A percentile compares a stretch with the other conserved stretches of the same genome.
These are phyloP conservation scores for Collariella sp. DNA, from an alignment of 495 filamentous ascomycete species.

Conservation along the genomic window DNA sequence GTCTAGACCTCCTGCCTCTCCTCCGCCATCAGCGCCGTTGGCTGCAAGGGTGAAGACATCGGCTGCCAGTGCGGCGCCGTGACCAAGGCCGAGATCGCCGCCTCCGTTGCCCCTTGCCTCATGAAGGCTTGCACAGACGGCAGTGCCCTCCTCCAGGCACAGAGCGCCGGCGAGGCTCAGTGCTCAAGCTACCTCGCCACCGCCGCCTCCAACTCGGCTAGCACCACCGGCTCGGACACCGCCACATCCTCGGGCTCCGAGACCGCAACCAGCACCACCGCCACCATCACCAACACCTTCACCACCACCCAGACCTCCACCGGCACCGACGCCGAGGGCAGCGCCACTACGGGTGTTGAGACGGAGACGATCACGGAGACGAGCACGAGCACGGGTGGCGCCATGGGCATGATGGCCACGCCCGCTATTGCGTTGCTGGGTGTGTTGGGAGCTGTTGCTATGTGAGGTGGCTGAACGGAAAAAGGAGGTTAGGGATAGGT, in stretches of 20 bases:
- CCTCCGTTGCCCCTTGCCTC: constrained; percentile 19
- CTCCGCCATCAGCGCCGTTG: constrained; percentile 21
- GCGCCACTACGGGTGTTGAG: neutral
- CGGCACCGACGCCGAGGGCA: neutral
- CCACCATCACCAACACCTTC: neutral
- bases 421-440: constrained; percentile 2
- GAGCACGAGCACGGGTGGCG: neutral
- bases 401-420: neutral
- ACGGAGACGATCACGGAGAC: neutral
- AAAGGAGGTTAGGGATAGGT: neutral
- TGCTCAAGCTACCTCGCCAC: constrained; percentile 17
- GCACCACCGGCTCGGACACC: neutral
- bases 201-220: neutral
- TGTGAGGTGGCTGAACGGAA: neutral
- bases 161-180: constrained; percentile 18
- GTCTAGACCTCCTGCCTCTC: constrained; percentile 21
- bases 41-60: constrained; percentile 18
- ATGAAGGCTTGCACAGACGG: constrained; percentile 9
- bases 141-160: constrained; percentile 13
- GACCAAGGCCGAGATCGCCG: constrained; percentile 12
- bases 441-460: constrained; percentile 7
- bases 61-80: constrained; percentile 26
- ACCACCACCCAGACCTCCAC: neutral
- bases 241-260: neutral
- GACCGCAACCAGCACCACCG: neutral